Evolutionary conservation across 805 yeast species (phyloP), one percentile per base, ranked within the genome.

Genomic region (Komagataella pseudopastoris): DNA sequence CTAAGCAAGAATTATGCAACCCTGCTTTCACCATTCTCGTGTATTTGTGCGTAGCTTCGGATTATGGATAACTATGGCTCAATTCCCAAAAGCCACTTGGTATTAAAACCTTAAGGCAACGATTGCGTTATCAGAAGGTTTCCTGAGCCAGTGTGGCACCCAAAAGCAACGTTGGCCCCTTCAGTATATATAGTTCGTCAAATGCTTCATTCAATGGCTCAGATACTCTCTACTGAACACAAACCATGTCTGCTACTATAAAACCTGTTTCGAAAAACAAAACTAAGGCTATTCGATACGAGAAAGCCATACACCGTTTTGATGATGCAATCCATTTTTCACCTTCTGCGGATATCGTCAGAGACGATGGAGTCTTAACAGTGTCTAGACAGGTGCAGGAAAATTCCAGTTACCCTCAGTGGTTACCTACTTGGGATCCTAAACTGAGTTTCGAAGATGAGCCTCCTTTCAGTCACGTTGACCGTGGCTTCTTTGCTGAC

Each of bases 401-500:
- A 17, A 49, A 50, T n/a, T 49, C 62, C 3, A 52, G 59, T n/a
- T 58, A 56, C 54, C 63, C 63, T 10, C 64, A 60, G 7, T 65
- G 51, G 43, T 55, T 63, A 46, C 71, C 71, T 6, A 55, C 66
- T 12, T 68, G 70, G 71, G 60, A 63, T 50, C 57, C 58, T 8
- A 57, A 57, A 22, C n/a, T 24, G 36, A 24, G 50, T 23, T n/a
- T 22, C 20, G 45, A 46, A 46, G 47, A 45, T 24, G 51, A 30
- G 18, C 22, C 73, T 56, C 76, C 76, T 52, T 80, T 78, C 66
- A 78, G 76, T 59, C 75, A 70, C 59, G 63, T 63, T 39, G 90
- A 84, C 58, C 79, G 81, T n/a, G 89, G 83, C 12, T 63, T 69
- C 30, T 68, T 75, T 51, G 89, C 84, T 17, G 83, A 82, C 60